Evolutionary conservation across 805 yeast genomes (phyloP), one percentile per base, ranked within the genome.

Genomic region (Zygotorulaspora sp.): DNA sequence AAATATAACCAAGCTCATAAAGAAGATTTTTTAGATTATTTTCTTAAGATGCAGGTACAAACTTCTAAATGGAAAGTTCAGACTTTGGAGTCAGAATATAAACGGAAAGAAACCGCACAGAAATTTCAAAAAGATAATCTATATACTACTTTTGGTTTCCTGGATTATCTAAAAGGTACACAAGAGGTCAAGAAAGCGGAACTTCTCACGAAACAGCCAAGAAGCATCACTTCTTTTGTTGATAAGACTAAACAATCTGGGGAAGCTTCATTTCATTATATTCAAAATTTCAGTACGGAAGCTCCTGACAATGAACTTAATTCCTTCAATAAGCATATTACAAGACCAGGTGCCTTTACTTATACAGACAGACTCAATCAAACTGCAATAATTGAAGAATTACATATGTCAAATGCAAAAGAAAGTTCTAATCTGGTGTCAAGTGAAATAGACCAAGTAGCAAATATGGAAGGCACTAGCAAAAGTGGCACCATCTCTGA

Each of bases 31-130:
- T 44, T 50, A 26, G 44, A 51, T 14, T 57, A 47, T 25, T 57
- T 50, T 28, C 40, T 57, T 17, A 43, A 46, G 16, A 56, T 56
- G 61, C 63, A 60, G 35, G 48, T 58, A 17, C 58, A 58, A 34
- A 40, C 45, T 19, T 42, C 48, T 6, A 49, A 50, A 32, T 44
- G 53, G 49, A 47, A 49, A 32, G 52, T 55, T 2, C 43, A 45
- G 9, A 47, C 37, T 6, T 26, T 59, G 7, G 62, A 56, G 30
- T 39, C 39, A 10, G 56, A 51, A 9, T 61, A 55, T 32, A 22
- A 45, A 3, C 47, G 45, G 32, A 48, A 43, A 14, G 30, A 36
- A 2, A 40, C 47, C 6, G 39, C 35, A 6, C 42, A 41, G 12
- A 37, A 39, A 20, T 44, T 55, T 25, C 30, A 44, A 10, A 24